Conservation (phyloP, 148 eudicot species). For the Arctostaphylos glauca region DNA sequence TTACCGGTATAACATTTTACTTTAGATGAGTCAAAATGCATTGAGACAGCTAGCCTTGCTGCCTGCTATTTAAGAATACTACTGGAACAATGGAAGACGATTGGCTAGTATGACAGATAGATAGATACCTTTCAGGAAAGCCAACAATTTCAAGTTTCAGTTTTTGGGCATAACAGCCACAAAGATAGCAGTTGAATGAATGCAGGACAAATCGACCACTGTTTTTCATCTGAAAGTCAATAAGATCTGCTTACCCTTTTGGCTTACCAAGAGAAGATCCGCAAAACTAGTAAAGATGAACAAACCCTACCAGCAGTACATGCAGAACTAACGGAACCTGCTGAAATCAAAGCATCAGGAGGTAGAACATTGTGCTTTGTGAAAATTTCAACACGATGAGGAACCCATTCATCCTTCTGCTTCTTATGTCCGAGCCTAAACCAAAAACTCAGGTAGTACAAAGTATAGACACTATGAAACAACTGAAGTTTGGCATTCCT, state of each 20-base stretch:
- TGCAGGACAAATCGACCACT: neutral
- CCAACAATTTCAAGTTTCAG: neutral
- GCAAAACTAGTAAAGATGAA: conserved; percentile 1
- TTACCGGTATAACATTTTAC: no score
- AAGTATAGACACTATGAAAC: neutral
- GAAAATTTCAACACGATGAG: conserved; percentile 82
- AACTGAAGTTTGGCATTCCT: neutral
- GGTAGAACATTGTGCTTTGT: conserved; percentile 83
- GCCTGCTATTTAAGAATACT: neutral
- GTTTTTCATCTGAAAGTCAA: neutral
- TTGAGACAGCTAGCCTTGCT: neutral
- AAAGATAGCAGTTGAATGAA: neutral
- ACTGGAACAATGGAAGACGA: neutral
- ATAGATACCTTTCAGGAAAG: neutral
- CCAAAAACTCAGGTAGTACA: neutral
- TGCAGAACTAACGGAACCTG: conserved; percentile 75
- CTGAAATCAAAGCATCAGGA: conserved; percentile 80
- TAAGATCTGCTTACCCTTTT: neutral
- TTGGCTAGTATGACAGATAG: neutral
- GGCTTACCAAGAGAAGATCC: no score
- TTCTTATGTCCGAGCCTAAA: conserved; percentile 88
- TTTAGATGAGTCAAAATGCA: no score
- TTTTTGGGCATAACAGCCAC: neutral
- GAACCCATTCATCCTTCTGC: conserved; percentile 85
- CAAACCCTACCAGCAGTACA: conserved; percentile 79